phyloP scores from a whole-genome alignment of 129 eudicot species.

The Silybum marianum region DNA sequence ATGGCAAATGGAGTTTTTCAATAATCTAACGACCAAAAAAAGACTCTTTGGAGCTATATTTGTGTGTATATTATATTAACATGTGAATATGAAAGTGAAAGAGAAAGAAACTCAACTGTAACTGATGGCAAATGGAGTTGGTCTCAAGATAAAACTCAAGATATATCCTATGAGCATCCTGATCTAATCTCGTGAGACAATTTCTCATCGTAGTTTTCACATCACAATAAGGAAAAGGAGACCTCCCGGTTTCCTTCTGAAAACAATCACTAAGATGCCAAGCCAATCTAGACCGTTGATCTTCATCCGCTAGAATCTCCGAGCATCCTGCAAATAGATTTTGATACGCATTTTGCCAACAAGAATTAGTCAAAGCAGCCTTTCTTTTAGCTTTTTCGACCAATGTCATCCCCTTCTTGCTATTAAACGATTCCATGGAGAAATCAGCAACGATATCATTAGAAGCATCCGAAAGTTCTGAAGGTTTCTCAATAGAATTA shows the following conservation, averaged over 20 bases:
- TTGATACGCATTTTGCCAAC: constrained; percentile 79
- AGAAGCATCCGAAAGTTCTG: not conserved
- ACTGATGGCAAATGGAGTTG: constrained; percentile 72
- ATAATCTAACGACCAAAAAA: too few relatives aligned
- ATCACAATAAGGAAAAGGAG: constrained; percentile 63
- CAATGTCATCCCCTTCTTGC: constrained; percentile 46
- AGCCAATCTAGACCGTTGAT: constrained; percentile 60
- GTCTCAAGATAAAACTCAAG: constrained; percentile 77
- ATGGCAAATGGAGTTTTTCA: too few relatives aligned
- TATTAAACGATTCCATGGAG: constrained; percentile 52
- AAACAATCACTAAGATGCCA: constrained; percentile 90
- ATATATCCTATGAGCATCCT: constrained; percentile 52
- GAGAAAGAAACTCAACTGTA: constrained; percentile 56
- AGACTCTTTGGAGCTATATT: too few relatives aligned
- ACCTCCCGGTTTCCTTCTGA: constrained; percentile 67
- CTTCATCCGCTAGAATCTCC: constrained; percentile 72
- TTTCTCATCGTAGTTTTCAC: constrained; percentile 46
- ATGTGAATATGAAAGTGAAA: not conserved
- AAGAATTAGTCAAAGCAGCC: constrained; percentile 49
- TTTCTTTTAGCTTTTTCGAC: constrained; percentile 54
- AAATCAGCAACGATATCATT: constrained; percentile 49
- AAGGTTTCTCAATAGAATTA: constrained; percentile 19
- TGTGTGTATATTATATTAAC: too few relatives aligned
- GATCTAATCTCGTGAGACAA: constrained; percentile 54
- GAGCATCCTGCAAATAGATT: constrained; percentile 68